A percentile compares a stretch with the other conserved stretches of the same genome.
Conservation (phyloP, 2,329 filamentous ascomycete genomes). For the Trichoderma arundinaceum region DNA sequence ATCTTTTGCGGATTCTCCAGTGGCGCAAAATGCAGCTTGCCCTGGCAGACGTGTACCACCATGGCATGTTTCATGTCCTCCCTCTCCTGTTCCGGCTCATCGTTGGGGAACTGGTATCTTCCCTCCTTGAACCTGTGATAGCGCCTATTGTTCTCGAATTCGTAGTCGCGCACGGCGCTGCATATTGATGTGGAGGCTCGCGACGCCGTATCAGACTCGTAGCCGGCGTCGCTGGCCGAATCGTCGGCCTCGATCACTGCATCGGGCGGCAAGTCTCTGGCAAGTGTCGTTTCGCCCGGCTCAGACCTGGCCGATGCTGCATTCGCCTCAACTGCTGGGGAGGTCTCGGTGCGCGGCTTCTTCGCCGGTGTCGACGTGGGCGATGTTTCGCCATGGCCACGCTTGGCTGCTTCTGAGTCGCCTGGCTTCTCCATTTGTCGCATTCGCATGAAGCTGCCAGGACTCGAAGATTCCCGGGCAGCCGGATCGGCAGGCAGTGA, state of each 20-base stretch:
- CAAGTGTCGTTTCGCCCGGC: neutral
- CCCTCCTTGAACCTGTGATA: conserved; percentile 52
- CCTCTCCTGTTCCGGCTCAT: conserved; percentile 52
- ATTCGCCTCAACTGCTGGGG: neutral
- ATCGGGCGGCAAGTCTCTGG: neutral
- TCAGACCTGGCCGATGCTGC: neutral
- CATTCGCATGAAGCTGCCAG: neutral
- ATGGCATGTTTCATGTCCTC: conserved; percentile 53
- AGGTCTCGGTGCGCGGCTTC: conserved; percentile 3
- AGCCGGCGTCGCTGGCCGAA: conserved; percentile 25
- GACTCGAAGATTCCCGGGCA: neutral
- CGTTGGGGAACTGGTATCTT: conserved; percentile 49
- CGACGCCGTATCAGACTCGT: conserved; percentile 28
- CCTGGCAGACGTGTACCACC: conserved; percentile 44
- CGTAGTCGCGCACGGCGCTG: conserved; percentile 47
- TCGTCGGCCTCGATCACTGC: conserved; percentile 3
- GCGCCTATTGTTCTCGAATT: conserved; percentile 51
- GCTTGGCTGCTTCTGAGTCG: neutral
- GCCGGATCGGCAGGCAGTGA: neutral
- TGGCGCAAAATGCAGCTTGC: conserved; percentile 50
- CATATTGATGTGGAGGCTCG: conserved; percentile 36
- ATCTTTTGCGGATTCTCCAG: conserved; percentile 47
- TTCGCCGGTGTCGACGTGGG: neutral
- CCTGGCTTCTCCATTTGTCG: conserved; percentile 16
- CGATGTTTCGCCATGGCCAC: conserved; percentile 2